Evolutionary conservation across 768 basidiomycete species (phyloP).

Genomic region (Amanita fuliginea): DNA sequence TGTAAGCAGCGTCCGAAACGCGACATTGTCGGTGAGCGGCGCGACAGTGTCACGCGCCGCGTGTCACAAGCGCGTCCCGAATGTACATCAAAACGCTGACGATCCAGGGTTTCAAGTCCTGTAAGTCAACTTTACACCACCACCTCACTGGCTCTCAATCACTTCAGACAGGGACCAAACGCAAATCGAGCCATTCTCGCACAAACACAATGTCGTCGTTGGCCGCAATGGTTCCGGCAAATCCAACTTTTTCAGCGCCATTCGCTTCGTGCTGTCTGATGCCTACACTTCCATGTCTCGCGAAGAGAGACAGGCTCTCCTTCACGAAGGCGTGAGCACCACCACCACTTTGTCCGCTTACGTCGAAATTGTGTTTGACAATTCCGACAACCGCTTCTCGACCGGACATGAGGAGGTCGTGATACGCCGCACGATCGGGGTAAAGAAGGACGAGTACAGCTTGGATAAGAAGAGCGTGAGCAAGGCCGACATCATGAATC

Average conservation of each 20-base stretch:
- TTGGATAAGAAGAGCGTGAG: conserved; percentile 91
- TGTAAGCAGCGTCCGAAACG: too few relatives aligned
- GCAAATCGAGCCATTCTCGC: conserved; percentile 89
- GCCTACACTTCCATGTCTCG: conserved; percentile 93
- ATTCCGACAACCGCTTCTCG: conserved; percentile 87
- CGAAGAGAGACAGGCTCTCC: conserved; percentile 85
- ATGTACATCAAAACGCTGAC: conserved; percentile 85
- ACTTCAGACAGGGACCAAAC: conserved; percentile 72
- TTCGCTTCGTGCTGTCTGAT: conserved; percentile 95
- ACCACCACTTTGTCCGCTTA: conserved; percentile 88
- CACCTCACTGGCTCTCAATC: conserved; percentile 3
- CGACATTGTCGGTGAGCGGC: too few relatives aligned
- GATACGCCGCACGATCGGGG: conserved; percentile 86
- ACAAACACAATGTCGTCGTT: conserved; percentile 92
- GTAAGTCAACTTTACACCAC: conserved; percentile 27
- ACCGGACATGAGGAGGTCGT: conserved; percentile 83
- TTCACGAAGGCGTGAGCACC: conserved; percentile 88
- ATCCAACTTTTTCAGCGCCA: conserved; percentile 96
- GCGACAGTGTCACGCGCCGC: background rate
- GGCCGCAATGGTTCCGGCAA: conserved; percentile 97
- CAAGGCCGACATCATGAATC: conserved; percentile 96
- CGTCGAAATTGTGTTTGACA: conserved; percentile 94
- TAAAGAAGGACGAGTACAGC: conserved; percentile 98
- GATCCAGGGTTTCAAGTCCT: conserved; percentile 98
- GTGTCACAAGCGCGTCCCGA: background rate